Conservation (phyloP, 352 stramenopile species). For the Aphanomyces invadans region DNA sequence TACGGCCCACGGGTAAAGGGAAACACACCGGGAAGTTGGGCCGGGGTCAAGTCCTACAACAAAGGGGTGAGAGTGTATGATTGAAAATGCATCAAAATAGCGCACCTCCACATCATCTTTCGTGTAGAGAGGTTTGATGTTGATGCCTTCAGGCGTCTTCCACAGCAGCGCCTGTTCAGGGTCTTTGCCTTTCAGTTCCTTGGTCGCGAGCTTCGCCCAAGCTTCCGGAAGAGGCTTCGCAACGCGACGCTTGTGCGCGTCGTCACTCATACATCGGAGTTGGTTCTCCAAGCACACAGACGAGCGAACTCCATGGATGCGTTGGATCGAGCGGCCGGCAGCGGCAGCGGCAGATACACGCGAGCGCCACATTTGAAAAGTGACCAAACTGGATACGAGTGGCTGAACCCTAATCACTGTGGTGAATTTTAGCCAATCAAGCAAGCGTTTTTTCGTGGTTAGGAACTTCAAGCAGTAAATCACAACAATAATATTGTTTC, state of each 20-base stretch:
- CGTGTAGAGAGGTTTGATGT: constrained; percentile 94
- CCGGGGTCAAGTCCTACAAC: constrained; percentile 36
- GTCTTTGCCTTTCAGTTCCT: constrained; percentile 83
- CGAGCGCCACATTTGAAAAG: constrained; percentile 9
- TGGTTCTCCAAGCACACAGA: background rate
- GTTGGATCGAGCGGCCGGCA: background rate
- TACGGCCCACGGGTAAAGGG: constrained; percentile 93
- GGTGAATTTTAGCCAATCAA: constrained; percentile 17
- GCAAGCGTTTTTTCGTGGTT: background rate
- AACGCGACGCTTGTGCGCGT: background rate
- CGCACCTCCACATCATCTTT: constrained; percentile 56
- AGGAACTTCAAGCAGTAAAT: background rate
- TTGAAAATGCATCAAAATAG: no score
- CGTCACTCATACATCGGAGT: constrained; percentile 10
- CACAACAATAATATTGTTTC: no score
- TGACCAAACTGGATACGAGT: background rate
- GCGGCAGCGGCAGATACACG: background rate
- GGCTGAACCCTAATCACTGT: constrained; percentile 3
- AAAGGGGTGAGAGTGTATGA: background rate
- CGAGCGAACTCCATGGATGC: background rate
- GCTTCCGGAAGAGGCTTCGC: constrained; percentile 28
- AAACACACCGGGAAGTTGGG: constrained; percentile 79
- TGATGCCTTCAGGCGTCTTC: constrained; percentile 88
- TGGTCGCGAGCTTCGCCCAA: constrained; percentile 50
- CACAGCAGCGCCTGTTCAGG: constrained; percentile 59